These are phyloP conservation scores for Helotiales sp. DNA, from an alignment of 2,329 filamentous ascomycete genomes.

Conservation along the genomic window DNA sequence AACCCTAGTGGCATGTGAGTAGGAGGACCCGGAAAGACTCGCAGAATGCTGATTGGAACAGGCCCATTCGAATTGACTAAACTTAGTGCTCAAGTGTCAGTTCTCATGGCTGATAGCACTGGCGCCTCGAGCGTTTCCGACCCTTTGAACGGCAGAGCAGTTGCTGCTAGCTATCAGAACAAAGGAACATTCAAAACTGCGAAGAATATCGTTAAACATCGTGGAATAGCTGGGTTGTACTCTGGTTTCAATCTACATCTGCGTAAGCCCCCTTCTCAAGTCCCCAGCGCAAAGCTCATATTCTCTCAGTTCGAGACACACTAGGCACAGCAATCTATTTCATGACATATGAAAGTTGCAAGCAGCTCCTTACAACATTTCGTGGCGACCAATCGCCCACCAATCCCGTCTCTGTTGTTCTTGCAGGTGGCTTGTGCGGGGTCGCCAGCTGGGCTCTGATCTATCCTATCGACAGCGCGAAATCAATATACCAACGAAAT, in stretches of 20 bases:
- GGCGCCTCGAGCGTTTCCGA: constrained; percentile 37
- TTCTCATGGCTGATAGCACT: constrained; percentile 66
- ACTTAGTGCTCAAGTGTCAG: constrained; percentile 81
- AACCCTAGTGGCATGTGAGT: constrained; percentile 73
- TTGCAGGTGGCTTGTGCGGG: constrained; percentile 78
- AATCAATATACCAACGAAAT: constrained; percentile 83
- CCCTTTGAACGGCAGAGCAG: constrained; percentile 33
- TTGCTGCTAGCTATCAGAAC: constrained; percentile 71
- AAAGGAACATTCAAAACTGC: constrained; percentile 77
- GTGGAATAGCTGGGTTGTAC: constrained; percentile 73
- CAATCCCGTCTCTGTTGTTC: constrained; percentile 74
- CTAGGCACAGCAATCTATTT: constrained; percentile 85
- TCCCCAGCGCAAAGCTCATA: constrained; percentile 6
- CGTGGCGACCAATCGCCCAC: constrained; percentile 71
- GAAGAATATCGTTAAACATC: constrained; percentile 72
- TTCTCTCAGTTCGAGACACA: constrained; percentile 70
- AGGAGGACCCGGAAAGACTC: background rate
- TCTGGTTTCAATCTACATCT: constrained; percentile 79
- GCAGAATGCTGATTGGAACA: constrained; percentile 34
- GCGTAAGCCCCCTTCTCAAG: constrained; percentile 52
- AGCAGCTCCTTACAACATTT: constrained; percentile 76
- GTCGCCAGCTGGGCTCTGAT: constrained; percentile 74
- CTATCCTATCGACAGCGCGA: constrained; percentile 74
- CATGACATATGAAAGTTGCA: constrained; percentile 84
- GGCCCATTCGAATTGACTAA: constrained; percentile 89